phyloP scores from a whole-genome alignment of 805 yeast species.

The Candida vaughaniae region DNA sequence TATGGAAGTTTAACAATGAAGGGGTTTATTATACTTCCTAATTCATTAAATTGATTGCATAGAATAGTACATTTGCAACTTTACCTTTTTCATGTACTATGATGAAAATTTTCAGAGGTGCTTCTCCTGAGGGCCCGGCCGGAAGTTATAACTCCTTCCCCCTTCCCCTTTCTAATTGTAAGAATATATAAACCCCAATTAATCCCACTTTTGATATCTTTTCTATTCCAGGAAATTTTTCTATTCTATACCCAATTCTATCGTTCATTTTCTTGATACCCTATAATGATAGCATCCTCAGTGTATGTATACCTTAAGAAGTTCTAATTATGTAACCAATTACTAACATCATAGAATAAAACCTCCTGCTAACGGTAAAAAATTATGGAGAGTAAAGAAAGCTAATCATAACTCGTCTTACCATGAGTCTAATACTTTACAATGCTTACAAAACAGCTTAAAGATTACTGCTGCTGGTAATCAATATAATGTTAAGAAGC shows the following conservation, averaged over 20 bases:
- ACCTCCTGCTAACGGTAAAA: conserved; percentile 47
- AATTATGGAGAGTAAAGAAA: conserved; percentile 45
- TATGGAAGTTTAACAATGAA: conserved; percentile 2
- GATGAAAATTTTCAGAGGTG: conserved; percentile 1
- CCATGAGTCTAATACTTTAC: conserved; percentile 23
- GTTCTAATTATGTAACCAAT: no score
- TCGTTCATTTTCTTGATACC: conserved; percentile 11
- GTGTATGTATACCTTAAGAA: conserved; percentile 13
- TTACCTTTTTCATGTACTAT: conserved; percentile 1
- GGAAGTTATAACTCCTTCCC: no score
- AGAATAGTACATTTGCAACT: conserved; percentile 2
- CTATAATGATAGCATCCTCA: conserved; percentile 13
- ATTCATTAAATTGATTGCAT: conserved; percentile 9
- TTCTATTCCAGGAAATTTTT: neutral
- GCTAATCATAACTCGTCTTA: conserved; percentile 13
- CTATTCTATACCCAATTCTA: conserved; percentile 8
- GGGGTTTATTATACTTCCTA: conserved; percentile 4
- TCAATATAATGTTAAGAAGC: conserved; percentile 33
- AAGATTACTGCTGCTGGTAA: conserved; percentile 40
- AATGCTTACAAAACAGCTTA: conserved; percentile 44
- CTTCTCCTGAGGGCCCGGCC: no score
- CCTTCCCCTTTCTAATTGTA: neutral
- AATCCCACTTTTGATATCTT: neutral
- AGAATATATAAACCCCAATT: conserved; percentile 3
- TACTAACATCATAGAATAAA: conserved; percentile 12